A percentile compares a stretch with the other conserved stretches of the same genome.
Conservation (phyloP, 1,139 yeast species). For the Casaregolazyma lundiana region DNA sequence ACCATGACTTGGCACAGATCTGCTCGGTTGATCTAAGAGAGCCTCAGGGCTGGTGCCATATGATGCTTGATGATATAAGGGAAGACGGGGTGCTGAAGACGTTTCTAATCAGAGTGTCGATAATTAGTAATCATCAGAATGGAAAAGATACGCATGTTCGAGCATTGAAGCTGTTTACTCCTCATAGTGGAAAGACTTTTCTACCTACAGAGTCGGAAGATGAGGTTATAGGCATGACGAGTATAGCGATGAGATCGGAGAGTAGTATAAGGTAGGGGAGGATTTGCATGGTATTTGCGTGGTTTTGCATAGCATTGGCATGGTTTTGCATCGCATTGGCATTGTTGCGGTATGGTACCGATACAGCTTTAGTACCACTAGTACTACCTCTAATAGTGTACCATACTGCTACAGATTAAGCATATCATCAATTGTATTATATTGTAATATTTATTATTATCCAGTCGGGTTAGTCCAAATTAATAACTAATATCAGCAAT, state of each 20-base stretch:
- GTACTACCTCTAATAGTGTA: too few species aligned
- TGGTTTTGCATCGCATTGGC: too few species aligned
- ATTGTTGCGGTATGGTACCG: too few species aligned
- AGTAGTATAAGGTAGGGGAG: slow-evolving; percentile 31
- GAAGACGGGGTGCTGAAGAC: slow-evolving; percentile 58
- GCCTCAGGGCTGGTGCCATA: slow-evolving; percentile 84
- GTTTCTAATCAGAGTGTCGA: slow-evolving; percentile 62
- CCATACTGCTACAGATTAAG: too few species aligned
- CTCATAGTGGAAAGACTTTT: slow-evolving; percentile 20
- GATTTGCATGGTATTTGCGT: background rate
- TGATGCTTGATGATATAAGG: slow-evolving; percentile 60
- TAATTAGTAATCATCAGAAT: slow-evolving; percentile 83
- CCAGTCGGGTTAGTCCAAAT: too few species aligned
- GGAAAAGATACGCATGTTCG: slow-evolving; percentile 94
- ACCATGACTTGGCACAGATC: slow-evolving; percentile 77
- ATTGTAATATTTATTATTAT: too few species aligned
- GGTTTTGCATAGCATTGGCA: background rate
- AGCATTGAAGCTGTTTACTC: slow-evolving; percentile 56
- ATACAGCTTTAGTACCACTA: too few species aligned
- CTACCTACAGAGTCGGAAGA: slow-evolving; percentile 16
- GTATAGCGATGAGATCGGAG: slow-evolving; percentile 33
- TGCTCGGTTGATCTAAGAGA: slow-evolving; percentile 59
- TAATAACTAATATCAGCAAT: too few species aligned
- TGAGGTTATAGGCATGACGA: slow-evolving; percentile 30
- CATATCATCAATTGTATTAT: too few species aligned